phyloP scores from a whole-genome alignment of 805 yeast species.

The Candida morakotiae region DNA sequence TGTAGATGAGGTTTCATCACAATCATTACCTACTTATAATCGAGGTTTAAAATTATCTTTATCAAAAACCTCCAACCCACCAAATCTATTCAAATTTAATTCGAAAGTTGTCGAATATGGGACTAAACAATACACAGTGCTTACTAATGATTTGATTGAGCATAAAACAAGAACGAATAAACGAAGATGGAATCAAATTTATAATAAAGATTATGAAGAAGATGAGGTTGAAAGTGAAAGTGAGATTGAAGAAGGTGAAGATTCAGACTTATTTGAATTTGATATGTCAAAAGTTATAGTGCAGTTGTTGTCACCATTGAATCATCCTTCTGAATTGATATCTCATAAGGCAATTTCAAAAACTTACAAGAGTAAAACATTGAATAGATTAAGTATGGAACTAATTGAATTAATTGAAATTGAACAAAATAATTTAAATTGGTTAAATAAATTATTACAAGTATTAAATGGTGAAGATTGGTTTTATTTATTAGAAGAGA shows the following conservation, averaged over 20 bases:
- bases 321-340: conserved; percentile 75
- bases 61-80: background rate
- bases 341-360: conserved; percentile 64
- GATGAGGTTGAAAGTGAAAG: conserved; percentile 6
- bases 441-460: conserved; percentile 66
- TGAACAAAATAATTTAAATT: conserved; percentile 76
- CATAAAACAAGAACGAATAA: conserved; percentile 23
- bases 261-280: no score
- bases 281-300: conserved; percentile 26
- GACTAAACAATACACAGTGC: conserved; percentile 31
- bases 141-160: conserved; percentile 33
- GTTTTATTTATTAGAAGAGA: conserved; percentile 56
- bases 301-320: conserved; percentile 69
- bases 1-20: conserved; percentile 3
- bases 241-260: conserved; percentile 15
- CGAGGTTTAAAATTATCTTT: conserved; percentile 28
- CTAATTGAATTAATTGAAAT: conserved; percentile 74
- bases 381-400: conserved; percentile 57
- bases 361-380: conserved; percentile 56
- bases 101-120: conserved; percentile 38
- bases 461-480: conserved; percentile 88
- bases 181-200: conserved; percentile 27
- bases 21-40: conserved; percentile 10
- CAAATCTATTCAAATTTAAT: conserved; percentile 16
- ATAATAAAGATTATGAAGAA: conserved; percentile 18